phyloP scores from a whole-genome alignment of 441 rosid genomes.

The Viola pubescens region DNA sequence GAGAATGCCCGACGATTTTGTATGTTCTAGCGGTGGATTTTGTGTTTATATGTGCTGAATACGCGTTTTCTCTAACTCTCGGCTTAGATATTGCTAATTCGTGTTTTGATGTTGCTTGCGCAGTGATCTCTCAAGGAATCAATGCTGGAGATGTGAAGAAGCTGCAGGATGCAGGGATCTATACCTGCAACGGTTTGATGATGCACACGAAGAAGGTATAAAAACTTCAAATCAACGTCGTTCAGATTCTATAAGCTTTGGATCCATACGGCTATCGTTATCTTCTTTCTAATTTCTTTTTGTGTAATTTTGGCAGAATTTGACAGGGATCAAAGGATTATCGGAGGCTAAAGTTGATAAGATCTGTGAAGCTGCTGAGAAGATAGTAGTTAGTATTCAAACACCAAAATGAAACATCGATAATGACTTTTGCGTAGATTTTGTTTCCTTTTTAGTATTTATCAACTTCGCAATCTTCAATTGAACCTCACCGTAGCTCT shows the following conservation, averaged over 20 bases:
- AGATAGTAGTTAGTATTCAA: slow-evolving; percentile 61
- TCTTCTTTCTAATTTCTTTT: background rate
- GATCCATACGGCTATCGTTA: background rate
- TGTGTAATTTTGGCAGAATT: slow-evolving; percentile 38
- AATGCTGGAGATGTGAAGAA: slow-evolving; percentile 92
- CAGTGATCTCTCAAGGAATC: slow-evolving; percentile 77
- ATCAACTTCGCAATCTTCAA: background rate
- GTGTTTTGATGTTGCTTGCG: background rate
- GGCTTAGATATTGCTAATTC: background rate
- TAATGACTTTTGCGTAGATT: background rate
- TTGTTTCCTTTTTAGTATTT: background rate
- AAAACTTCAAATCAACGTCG: slow-evolving; percentile 3
- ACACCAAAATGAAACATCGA: background rate
- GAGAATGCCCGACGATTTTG: too few relatives aligned
- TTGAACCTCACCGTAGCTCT: background rate
- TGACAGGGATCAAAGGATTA: slow-evolving; percentile 94
- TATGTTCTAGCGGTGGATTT: too few relatives aligned
- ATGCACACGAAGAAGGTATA: slow-evolving; percentile 87
- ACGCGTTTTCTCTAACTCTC: background rate
- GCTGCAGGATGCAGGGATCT: slow-evolving; percentile 91
- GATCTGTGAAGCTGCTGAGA: slow-evolving; percentile 96
- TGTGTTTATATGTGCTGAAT: too few relatives aligned
- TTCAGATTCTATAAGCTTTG: slow-evolving; percentile 3
- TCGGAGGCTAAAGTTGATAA: slow-evolving; percentile 95
- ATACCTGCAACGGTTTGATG: slow-evolving; percentile 95